Evolutionary conservation across 345 rosid genomes (phyloP), one percentile per base, ranked within the genome.

Genomic region (Limnanthes douglasii): DNA sequence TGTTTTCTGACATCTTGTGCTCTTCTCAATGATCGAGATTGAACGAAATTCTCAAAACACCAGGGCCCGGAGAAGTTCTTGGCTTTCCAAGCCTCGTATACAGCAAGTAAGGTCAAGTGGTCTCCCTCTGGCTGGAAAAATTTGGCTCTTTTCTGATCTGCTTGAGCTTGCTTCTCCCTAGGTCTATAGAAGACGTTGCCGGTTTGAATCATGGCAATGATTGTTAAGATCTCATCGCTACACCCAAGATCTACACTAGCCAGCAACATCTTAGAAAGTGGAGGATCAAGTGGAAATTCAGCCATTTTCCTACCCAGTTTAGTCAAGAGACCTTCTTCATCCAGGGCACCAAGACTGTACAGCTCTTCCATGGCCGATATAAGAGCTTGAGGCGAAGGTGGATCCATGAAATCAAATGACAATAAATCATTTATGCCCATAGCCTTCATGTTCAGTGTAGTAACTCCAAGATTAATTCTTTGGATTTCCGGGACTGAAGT

Each of bases 261-360:
- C 20, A 88, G 66, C 33, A 88, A 62, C 95, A 88, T 88, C 58
- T 88, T 88, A 0, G 95, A 83, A 16, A 88, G 50, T 2, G 86
- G 95, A 0, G 93, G 97, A 0, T 88, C 97, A 30, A 88, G 56
- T 53, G 97, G 97, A 62, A 88, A 88, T 50, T 78, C 95, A 0
- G 97, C 97, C 93, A 88, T 88, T 68, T 78, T 74, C 56, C 93
- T 83, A 26, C 97, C 97, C 32, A 74, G 54, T 57, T 78, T 88
- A 15, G 95, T 88, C 43, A 88, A 61, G 52, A 88, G 74, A 2
- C 93, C 95, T 52, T 83, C 95, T 56, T 88, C 83, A 24, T 88
- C 95, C 34, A 88, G 50, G 19, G 93, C 88, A 50, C 97, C 97
- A 18, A 88, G 48, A 37, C 86, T 68, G 44, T 75, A 83, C 30